Evolutionary conservation across 2,329 filamentous ascomycete species (phyloP).

Genomic region (Ceratocystis destructans): DNA sequence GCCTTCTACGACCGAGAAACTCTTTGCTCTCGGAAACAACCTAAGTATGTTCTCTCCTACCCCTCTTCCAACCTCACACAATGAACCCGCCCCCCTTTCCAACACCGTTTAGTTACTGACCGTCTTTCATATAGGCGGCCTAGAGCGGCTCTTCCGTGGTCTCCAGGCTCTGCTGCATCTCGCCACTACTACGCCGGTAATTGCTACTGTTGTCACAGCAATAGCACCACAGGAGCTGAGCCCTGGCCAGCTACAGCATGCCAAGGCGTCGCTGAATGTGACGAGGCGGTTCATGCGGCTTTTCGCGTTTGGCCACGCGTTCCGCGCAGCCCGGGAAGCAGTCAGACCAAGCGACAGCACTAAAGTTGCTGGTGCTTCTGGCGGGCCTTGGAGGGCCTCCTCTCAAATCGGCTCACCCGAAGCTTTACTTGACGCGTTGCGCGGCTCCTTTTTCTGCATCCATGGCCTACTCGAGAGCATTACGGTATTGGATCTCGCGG

Average conservation of each 20-base stretch:
- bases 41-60: conserved; percentile 27
- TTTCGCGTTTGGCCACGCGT: conserved; percentile 52
- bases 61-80: neutral
- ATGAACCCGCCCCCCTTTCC: neutral
- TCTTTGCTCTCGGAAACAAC: conserved; percentile 35
- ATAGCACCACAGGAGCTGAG: neutral
- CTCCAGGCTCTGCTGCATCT: conserved; percentile 40
- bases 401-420: neutral
- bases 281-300: conserved; percentile 51
- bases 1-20: conserved; percentile 4
- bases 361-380: neutral
- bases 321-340: conserved; percentile 26
- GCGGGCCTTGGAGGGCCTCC: neutral
- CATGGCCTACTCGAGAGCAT: conserved; percentile 54
- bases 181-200: conserved; percentile 32
- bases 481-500: conserved; percentile 43
- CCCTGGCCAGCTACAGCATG: conserved; percentile 24
- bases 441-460: conserved; percentile 47
- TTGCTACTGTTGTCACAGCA: conserved; percentile 26
- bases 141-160: conserved; percentile 47
- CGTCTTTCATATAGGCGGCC: conserved; percentile 34
- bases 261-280: conserved; percentile 34
- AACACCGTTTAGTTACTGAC: conserved; percentile 36
- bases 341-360: conserved; percentile 15
- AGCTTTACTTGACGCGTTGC: conserved; percentile 35